A percentile compares a stretch with the other conserved stretches of the same genome.
Conservation (phyloP, 2,329 filamentous ascomycete species). For the Fusarium burgessii region DNA sequence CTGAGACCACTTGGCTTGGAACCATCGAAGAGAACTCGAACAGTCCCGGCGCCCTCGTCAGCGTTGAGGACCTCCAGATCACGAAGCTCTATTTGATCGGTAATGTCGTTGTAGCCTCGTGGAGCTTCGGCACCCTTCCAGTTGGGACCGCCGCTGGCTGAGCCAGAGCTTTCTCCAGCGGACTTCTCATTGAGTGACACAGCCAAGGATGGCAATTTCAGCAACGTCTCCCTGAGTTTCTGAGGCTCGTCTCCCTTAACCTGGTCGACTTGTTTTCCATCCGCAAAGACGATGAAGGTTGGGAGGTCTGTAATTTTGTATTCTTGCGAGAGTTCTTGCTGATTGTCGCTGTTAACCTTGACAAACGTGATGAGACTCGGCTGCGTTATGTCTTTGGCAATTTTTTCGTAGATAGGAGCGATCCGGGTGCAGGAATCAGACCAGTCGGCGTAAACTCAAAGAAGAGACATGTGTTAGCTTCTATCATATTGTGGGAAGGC, state of each 20-base stretch:
- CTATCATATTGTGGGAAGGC: neutral
- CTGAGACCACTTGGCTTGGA: constrained; percentile 73
- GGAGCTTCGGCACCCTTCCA: constrained; percentile 85
- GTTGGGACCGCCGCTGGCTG: constrained; percentile 48
- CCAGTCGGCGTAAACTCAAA: constrained; percentile 86
- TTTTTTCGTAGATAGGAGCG: constrained; percentile 82
- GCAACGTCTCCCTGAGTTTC: constrained; percentile 77
- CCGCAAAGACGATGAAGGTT: constrained; percentile 90
- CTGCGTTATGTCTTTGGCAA: constrained; percentile 77
- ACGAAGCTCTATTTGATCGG: constrained; percentile 81
- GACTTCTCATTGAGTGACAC: constrained; percentile 57
- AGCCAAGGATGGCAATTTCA: constrained; percentile 77
- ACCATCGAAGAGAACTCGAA: constrained; percentile 78
- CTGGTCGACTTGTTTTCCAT: constrained; percentile 74
- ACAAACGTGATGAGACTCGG: constrained; percentile 82
- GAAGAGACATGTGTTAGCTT: constrained; percentile 29
- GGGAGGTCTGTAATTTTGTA: constrained; percentile 84
- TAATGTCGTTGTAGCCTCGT: constrained; percentile 85
- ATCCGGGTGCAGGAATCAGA: constrained; percentile 87
- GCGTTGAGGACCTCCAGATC: constrained; percentile 90
- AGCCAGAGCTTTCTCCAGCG: constrained; percentile 56
- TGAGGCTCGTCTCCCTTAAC: constrained; percentile 79
- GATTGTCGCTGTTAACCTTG: constrained; percentile 86
- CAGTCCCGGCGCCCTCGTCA: constrained; percentile 79
- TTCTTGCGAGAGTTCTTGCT: constrained; percentile 77